Evolutionary conservation across 108 stramenopile genomes (phyloP).

Genomic region (Epipyxis sp.): DNA sequence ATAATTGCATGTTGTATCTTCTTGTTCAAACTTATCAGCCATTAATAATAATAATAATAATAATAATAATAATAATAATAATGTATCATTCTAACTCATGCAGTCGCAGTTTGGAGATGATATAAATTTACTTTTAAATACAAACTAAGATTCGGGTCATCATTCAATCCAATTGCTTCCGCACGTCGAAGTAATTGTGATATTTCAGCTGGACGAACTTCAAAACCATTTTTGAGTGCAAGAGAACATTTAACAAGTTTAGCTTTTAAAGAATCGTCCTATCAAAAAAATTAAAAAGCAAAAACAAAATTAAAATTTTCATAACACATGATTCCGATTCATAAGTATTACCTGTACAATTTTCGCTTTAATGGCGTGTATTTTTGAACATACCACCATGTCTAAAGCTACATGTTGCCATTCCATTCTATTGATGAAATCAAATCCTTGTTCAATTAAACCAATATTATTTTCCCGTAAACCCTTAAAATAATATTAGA

Average conservation of each 20-base stretch:
- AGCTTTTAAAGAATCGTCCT: background rate
- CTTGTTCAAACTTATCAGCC: too few species aligned
- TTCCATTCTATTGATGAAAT: background rate
- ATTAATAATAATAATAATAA: too few species aligned
- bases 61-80: too few species aligned
- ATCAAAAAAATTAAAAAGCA: too few species aligned
- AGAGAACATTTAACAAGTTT: background rate
- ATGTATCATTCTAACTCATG: too few species aligned
- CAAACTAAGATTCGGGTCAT: background rate
- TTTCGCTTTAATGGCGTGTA: background rate
- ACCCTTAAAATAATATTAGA: too few species aligned
- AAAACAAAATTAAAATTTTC: too few species aligned
- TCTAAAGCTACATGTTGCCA: background rate
- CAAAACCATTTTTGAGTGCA: background rate
- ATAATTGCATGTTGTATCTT: too few species aligned
- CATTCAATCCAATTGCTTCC: background rate
- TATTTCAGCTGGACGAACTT: background rate
- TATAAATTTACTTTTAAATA: background rate
- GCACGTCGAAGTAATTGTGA: background rate
- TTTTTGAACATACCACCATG: background rate
- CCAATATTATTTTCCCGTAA: background rate
- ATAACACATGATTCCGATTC: too few species aligned
- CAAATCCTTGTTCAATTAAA: background rate
- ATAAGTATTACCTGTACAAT: constrained; percentile 1
- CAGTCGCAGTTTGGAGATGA: too few species aligned